Base-by-base conservation (phyloP, 495 filamentous ascomycete species). In the Mycothermus thermophilus region DNA sequence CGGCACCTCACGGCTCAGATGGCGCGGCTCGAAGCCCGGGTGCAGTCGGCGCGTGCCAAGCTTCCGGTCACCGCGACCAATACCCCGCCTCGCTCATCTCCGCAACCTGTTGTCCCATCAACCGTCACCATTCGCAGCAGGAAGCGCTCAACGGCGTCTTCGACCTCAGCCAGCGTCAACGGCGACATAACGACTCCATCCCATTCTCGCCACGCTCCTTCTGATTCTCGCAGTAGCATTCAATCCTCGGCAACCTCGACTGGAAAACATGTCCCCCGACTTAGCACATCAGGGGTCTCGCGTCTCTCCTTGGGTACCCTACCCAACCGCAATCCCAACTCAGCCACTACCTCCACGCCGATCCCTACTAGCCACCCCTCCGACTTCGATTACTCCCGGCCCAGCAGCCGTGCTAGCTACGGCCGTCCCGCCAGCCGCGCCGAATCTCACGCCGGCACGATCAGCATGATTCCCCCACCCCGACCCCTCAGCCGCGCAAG, bases 1-100 rank as follows among this genome's bases (percentile, higher is more conserved):
- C 84, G 90, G 17, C 78, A 77, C 3, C 72, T 97, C 35, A 90
- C 88, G 37, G 86, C 83, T 15, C 90, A 95, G 58, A 95, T 97
- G 92, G 84, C 93, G 55, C 76, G 79, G 42, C 74, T 97, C 26
- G 92, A 96, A 55, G 80, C 87, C 38, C 70, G 88, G 20, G 86
- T 97, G 5, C 86, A 96, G 31, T 83, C 80, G n/a, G 90, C 82
- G 16, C 75, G 84, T 41, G 93, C 85, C 21, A 93, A 93, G 54
- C 71, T 97, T 2, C 90, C 90, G 1, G 80, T 74, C 4, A 83
- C 83, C 8, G 13, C 40, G 5, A 72, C 72, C 10, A 71, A 62
- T 32, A 87, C 83, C 2, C 86, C 90, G 4, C 84, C 87, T n/a
- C 77, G 79, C 18, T 65, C 69, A 18, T 88, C 84, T 1, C 83